Conservation (phyloP, 2,329 filamentous ascomycete genomes). For the Graphilbum sp. region DNA sequence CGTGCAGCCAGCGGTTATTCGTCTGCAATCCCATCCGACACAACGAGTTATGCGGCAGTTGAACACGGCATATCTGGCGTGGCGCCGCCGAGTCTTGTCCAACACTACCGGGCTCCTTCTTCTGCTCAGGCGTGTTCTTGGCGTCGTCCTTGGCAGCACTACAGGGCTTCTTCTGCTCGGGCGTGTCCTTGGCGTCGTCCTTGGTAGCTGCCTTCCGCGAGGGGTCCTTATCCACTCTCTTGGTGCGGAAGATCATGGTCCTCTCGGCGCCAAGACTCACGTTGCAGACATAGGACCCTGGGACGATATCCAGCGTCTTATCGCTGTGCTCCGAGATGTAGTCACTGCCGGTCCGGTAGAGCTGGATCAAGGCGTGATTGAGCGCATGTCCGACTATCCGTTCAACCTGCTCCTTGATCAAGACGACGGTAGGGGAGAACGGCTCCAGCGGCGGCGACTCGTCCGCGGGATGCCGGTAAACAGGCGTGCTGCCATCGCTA, state of each 20-base stretch:
- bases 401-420: constrained; percentile 54
- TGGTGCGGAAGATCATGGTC: constrained; percentile 78
- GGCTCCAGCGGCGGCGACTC: constrained; percentile 61
- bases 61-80: constrained; percentile 48
- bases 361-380: constrained; percentile 86
- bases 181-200: constrained; percentile 2
- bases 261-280: constrained; percentile 84
- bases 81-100: constrained; percentile 1
- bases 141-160: not conserved
- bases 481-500: constrained; percentile 57
- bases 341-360: constrained; percentile 78
- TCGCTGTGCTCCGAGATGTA: constrained; percentile 95
- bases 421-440: constrained; percentile 58
- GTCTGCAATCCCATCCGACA: constrained; percentile 67
- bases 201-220: constrained; percentile 10
- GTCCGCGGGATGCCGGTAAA: constrained; percentile 92
- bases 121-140: constrained; percentile 2
- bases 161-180: not conserved
- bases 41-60: constrained; percentile 76
- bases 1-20: constrained; percentile 79
- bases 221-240: constrained; percentile 37
- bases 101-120: not conserved
- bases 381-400: constrained; percentile 58
- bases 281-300: constrained; percentile 73
- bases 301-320: constrained; percentile 83